These are phyloP conservation scores for Raffaelea arxii DNA, from an alignment of 2,329 filamentous ascomycete species.

Conservation along the genomic window DNA sequence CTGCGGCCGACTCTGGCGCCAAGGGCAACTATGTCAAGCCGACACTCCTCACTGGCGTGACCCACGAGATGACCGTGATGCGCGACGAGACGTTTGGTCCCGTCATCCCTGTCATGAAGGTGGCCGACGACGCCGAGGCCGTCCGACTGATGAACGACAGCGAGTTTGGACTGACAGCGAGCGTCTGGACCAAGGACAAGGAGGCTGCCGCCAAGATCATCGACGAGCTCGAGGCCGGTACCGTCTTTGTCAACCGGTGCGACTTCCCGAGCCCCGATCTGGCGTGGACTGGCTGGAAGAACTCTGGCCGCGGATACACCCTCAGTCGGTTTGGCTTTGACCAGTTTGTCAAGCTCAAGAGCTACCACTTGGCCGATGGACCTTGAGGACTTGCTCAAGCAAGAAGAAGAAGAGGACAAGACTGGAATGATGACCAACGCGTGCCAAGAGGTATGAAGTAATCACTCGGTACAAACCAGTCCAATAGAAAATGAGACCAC, in stretches of 20 bases:
- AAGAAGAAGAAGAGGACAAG: no score
- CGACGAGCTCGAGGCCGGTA: slow-evolving; percentile 79
- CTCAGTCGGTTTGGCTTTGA: slow-evolving; percentile 87
- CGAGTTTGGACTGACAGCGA: slow-evolving; percentile 89
- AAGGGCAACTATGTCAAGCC: slow-evolving; percentile 85
- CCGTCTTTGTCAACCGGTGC: slow-evolving; percentile 90
- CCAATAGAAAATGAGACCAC: no score
- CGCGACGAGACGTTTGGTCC: slow-evolving; percentile 92
- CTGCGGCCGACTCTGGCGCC: slow-evolving; percentile 59
- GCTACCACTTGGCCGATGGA: slow-evolving; percentile 82
- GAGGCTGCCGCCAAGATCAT: slow-evolving; percentile 64
- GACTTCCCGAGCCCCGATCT: slow-evolving; percentile 88
- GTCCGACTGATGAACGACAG: slow-evolving; percentile 86
- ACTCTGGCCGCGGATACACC: slow-evolving; percentile 86
- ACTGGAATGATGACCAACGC: no score
- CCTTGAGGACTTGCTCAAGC: no score
- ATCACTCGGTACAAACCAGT: no score
- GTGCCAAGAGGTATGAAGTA: no score
- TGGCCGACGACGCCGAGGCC: slow-evolving; percentile 71
- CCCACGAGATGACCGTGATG: slow-evolving; percentile 82
- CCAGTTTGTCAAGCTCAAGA: slow-evolving; percentile 94
- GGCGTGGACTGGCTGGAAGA: slow-evolving; percentile 97
- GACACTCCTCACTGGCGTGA: slow-evolving; percentile 68
- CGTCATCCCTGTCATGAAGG: slow-evolving; percentile 82
- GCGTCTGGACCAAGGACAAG: slow-evolving; percentile 90